Conservation (phyloP, 2,329 filamentous ascomycete genomes). For the Chaetomium globosum region DNA sequence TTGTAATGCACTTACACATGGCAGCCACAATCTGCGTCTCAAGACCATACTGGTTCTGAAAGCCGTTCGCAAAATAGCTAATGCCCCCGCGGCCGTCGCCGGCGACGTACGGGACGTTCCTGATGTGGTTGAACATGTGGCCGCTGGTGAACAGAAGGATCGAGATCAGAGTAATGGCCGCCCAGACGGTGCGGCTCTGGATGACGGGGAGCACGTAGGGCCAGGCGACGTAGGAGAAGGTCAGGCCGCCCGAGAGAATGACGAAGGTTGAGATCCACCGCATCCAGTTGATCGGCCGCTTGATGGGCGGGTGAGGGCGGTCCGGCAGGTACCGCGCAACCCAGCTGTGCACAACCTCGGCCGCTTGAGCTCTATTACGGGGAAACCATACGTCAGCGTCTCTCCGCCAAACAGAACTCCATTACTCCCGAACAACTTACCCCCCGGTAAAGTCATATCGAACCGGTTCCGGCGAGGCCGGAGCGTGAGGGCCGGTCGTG, state of each 20-base stretch:
- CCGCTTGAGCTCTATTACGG: constrained; percentile 64
- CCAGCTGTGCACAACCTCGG: constrained; percentile 80
- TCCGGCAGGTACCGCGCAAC: constrained; percentile 76
- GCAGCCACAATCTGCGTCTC: constrained; percentile 95
- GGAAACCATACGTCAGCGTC: neutral
- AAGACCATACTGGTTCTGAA: constrained; percentile 89
- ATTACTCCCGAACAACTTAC: constrained; percentile 53
- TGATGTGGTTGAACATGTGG: constrained; percentile 99
- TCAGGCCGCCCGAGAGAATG: constrained; percentile 68
- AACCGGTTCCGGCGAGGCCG: constrained; percentile 65
- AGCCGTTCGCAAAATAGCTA: constrained; percentile 86
- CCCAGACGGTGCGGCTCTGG: constrained; percentile 93
- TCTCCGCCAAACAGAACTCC: neutral
- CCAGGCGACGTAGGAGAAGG: constrained; percentile 69
- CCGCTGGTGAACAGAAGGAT: constrained; percentile 93
- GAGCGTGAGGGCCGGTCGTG: constrained; percentile 78
- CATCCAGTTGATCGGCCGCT: constrained; percentile 84
- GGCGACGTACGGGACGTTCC: constrained; percentile 89
- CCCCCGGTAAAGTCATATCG: constrained; percentile 84
- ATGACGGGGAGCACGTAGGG: constrained; percentile 80
- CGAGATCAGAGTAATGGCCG: constrained; percentile 80
- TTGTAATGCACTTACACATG: constrained; percentile 66
- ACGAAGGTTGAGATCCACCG: constrained; percentile 70
- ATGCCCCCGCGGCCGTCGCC: constrained; percentile 84
- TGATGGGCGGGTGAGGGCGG: constrained; percentile 74